These are phyloP conservation scores for Aureobasidium namibiae DNA, from an alignment of 2,329 filamentous ascomycete species.

Conservation along the genomic window DNA sequence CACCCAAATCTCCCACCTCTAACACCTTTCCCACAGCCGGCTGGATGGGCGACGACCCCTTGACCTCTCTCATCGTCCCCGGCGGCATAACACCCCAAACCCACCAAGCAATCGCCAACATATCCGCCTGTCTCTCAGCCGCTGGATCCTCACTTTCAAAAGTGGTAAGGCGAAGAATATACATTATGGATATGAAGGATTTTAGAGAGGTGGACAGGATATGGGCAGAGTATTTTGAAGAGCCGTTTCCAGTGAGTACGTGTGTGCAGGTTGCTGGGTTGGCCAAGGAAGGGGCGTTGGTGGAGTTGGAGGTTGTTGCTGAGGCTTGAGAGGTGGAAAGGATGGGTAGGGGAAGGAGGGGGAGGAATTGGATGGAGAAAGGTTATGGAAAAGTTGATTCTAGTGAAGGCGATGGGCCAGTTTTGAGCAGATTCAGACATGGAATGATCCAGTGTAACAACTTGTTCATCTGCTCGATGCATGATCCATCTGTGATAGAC, in stretches of 20 bases:
- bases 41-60: slow-evolving; percentile 20
- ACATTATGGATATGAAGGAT: slow-evolving; percentile 16
- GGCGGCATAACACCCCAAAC: slow-evolving; percentile 18
- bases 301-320: slow-evolving; percentile 18
- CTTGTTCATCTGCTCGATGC: not conserved
- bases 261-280: slow-evolving; percentile 17
- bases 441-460: too few species aligned
- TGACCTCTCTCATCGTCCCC: slow-evolving; percentile 17
- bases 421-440: too few species aligned
- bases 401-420: too few species aligned
- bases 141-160: slow-evolving; percentile 16
- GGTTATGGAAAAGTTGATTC: too few species aligned
- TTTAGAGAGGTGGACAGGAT: slow-evolving; percentile 15
- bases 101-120: slow-evolving; percentile 17
- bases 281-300: slow-evolving; percentile 18
- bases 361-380: not conserved
- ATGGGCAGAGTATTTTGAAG: slow-evolving; percentile 13
- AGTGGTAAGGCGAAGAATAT: slow-evolving; percentile 17
- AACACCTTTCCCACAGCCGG: slow-evolving; percentile 7
- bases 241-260: slow-evolving; percentile 17
- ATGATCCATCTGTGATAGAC: not conserved
- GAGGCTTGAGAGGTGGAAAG: not conserved
- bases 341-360: not conserved
- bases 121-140: slow-evolving; percentile 16
- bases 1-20: too few species aligned